Percentiles rank a stretch among this genome's conserved stretches.
Evolutionary conservation across 495 filamentous ascomycete species (phyloP).

Genomic region (Tuber microsphaerosporum): DNA sequence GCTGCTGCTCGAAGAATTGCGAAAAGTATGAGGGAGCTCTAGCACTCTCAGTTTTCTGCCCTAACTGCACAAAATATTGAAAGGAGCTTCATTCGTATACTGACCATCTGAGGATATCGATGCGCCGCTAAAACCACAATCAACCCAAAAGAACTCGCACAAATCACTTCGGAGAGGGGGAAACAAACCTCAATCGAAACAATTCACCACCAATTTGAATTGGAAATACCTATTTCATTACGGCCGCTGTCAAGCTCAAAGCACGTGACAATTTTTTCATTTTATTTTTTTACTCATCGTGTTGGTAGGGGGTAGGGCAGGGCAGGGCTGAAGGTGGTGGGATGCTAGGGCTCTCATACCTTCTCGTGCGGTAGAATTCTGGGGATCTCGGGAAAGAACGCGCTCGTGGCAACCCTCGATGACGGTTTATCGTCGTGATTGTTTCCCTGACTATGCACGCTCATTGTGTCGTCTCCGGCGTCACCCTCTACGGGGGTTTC

Average conservation of each 20-base stretch:
- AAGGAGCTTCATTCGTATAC: conserved; percentile 43
- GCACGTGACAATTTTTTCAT: not conserved
- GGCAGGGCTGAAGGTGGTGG: not conserved
- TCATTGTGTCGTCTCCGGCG: conserved; percentile 28
- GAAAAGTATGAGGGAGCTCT: conserved; percentile 97
- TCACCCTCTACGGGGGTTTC: not conserved
- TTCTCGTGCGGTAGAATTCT: conserved; percentile 57
- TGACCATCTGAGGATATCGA: conserved; percentile 92
- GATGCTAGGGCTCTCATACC: conserved; percentile 28
- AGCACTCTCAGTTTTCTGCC: conserved; percentile 48
- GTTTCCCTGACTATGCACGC: conserved; percentile 28
- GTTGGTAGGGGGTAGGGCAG: not conserved
- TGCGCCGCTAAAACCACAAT: conserved; percentile 55
- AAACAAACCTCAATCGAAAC: conserved; percentile 63
- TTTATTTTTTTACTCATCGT: not conserved
- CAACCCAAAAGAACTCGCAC: conserved; percentile 7
- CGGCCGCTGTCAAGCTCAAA: not conserved
- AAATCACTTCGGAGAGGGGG: not conserved
- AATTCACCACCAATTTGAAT: conserved; percentile 90
- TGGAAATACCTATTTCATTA: conserved; percentile 59
- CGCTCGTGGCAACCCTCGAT: conserved; percentile 24
- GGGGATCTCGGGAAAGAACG: conserved; percentile 48
- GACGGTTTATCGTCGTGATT: conserved; percentile 25
- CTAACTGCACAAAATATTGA: conserved; percentile 17
- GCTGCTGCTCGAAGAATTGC: conserved; percentile 80